Percentiles rank a stretch among this genome's conserved stretches.
Evolutionary conservation across 2,329 filamentous ascomycete genomes (phyloP).

Genomic region (Blastomyces parvus): DNA sequence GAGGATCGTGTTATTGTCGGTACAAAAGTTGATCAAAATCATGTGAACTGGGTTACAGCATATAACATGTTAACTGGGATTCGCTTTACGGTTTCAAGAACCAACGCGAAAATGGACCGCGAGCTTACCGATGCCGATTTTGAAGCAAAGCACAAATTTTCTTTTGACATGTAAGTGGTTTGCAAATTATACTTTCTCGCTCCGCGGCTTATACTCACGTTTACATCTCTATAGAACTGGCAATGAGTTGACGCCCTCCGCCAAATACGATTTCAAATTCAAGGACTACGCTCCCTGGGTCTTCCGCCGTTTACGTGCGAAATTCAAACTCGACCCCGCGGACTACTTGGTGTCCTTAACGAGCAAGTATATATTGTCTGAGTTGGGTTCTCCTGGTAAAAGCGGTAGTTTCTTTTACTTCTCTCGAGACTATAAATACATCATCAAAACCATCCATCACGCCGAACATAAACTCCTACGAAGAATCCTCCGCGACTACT

Average conservation of each 20-base stretch:
- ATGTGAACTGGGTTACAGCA: slow-evolving; percentile 93
- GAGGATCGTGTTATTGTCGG: slow-evolving; percentile 84
- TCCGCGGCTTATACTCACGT: slow-evolving; percentile 23
- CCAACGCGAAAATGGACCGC: slow-evolving; percentile 92
- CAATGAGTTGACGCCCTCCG: slow-evolving; percentile 92
- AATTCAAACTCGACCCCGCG: slow-evolving; percentile 86
- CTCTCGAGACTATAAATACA: slow-evolving; percentile 98
- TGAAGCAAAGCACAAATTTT: slow-evolving; percentile 90
- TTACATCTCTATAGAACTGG: slow-evolving; percentile 55
- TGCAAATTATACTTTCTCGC: slow-evolving; percentile 5
- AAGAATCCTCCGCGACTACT: slow-evolving; percentile 68
- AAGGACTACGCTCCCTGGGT: slow-evolving; percentile 99
- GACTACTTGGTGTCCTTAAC: slow-evolving; percentile 98
- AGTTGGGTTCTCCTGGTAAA: slow-evolving; percentile 93
- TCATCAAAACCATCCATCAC: slow-evolving; percentile 99
- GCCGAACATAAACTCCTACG: slow-evolving; percentile 53
- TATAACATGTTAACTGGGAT: slow-evolving; percentile 99
- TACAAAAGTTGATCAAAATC: slow-evolving; percentile 94
- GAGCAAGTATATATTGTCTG: slow-evolving; percentile 96
- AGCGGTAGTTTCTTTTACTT: slow-evolving; percentile 99
- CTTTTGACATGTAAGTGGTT: slow-evolving; percentile 79
- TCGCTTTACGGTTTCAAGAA: slow-evolving; percentile 88
- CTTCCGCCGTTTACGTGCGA: slow-evolving; percentile 79
- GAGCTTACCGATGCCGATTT: slow-evolving; percentile 87
- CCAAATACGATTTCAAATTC: slow-evolving; percentile 99